Conservation (phyloP, 495 filamentous ascomycete species). For the Evernia prunastri region DNA sequence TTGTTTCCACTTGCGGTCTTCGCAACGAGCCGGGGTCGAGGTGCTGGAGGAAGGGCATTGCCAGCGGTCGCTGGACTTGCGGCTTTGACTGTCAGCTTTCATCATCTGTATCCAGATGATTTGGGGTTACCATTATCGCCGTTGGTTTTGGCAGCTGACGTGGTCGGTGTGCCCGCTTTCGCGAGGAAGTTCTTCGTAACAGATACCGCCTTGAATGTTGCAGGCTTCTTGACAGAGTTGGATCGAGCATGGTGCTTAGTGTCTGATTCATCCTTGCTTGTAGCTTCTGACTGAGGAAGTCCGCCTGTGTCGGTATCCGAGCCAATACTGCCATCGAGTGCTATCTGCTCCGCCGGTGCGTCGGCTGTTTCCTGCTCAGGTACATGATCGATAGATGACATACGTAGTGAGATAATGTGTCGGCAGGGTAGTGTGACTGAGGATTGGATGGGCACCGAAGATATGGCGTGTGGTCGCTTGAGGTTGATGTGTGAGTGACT, state of each 20-base stretch:
- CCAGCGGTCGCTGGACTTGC: slow-evolving; percentile 37
- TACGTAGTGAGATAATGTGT: slow-evolving; percentile 21
- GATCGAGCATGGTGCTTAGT: slow-evolving; percentile 58
- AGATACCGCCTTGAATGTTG: slow-evolving; percentile 90
- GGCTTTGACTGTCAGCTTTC: slow-evolving; percentile 31
- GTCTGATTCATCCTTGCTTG: slow-evolving; percentile 34
- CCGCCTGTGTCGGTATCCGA: slow-evolving; percentile 60
- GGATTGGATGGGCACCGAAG: slow-evolving; percentile 11
- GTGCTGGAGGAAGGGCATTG: slow-evolving; percentile 39
- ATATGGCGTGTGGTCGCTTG: slow-evolving; percentile 18
- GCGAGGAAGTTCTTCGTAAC: slow-evolving; percentile 85
- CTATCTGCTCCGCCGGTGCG: slow-evolving; percentile 27
- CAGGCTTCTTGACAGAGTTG: slow-evolving; percentile 71
- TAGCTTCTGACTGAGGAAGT: slow-evolving; percentile 32
- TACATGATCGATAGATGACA: slow-evolving; percentile 32
- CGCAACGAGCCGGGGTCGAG: slow-evolving; percentile 58
- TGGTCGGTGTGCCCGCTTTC: slow-evolving; percentile 44
- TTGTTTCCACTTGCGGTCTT: slow-evolving; percentile 55
- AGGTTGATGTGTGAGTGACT: slow-evolving; percentile 17
- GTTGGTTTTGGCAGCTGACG: slow-evolving; percentile 45
- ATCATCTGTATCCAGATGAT: background rate
- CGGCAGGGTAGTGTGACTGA: background rate
- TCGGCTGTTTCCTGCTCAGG: slow-evolving; percentile 31
- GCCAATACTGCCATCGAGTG: slow-evolving; percentile 47
- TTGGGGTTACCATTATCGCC: slow-evolving; percentile 50